Conservation (phyloP, 257 asterid genomes). For the Linaria vulgaris region DNA sequence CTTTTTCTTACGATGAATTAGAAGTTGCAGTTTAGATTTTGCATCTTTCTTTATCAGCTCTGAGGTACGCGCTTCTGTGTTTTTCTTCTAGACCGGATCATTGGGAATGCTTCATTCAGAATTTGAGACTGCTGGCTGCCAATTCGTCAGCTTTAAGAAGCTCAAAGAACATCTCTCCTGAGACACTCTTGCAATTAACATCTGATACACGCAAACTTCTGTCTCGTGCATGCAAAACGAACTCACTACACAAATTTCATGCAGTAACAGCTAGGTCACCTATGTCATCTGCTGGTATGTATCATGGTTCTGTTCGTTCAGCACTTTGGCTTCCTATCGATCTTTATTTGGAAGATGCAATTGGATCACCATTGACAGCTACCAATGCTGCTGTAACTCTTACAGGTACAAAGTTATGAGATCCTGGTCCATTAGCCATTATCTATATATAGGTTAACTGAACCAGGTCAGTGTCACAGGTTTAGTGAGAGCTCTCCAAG, state of each 20-base stretch:
- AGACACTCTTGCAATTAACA: slow-evolving; percentile 74
- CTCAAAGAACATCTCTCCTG: slow-evolving; percentile 75
- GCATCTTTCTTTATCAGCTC: slow-evolving; percentile 23
- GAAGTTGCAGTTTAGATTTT: slow-evolving; percentile 19
- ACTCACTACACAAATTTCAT: slow-evolving; percentile 59
- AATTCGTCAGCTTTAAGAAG: slow-evolving; percentile 73
- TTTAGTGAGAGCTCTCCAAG: slow-evolving; percentile 85
- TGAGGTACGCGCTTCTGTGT: slow-evolving; percentile 28
- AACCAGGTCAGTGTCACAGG: slow-evolving; percentile 48
- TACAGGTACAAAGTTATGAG: slow-evolving; percentile 44
- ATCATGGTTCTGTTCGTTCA: slow-evolving; percentile 57
- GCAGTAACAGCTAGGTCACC: slow-evolving; percentile 60
- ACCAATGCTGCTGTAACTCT: slow-evolving; percentile 87
- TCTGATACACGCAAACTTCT: slow-evolving; percentile 54
- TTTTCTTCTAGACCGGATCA: slow-evolving; percentile 58
- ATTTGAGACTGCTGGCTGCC: slow-evolving; percentile 65
- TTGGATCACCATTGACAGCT: slow-evolving; percentile 74
- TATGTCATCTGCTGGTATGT: slow-evolving; percentile 56
- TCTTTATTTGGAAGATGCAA: slow-evolving; percentile 81
- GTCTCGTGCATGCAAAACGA: slow-evolving; percentile 76
- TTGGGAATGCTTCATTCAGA: slow-evolving; percentile 73
- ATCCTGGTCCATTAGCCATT: slow-evolving; percentile 14
- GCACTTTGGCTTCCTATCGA: slow-evolving; percentile 94
- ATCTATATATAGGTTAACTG: slow-evolving; percentile 19
- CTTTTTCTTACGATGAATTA: slow-evolving; percentile 16